Conservation (phyloP, 1,284 basidiomycete species). For the Xerocomus amazonicus region DNA sequence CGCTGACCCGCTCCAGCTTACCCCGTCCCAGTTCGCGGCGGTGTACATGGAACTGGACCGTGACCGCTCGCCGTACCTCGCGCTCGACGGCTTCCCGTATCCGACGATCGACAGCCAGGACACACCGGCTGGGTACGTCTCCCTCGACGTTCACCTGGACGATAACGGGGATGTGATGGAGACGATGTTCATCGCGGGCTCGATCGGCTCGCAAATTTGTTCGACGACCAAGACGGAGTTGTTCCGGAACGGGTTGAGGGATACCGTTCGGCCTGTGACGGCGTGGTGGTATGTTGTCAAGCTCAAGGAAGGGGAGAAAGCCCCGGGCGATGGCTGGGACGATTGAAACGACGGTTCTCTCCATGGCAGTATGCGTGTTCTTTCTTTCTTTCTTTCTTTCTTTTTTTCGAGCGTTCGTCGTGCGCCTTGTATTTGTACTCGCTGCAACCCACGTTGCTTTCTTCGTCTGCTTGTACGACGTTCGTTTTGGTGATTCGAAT, state of each 20-base stretch:
- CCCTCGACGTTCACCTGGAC: slow-evolving; percentile 38
- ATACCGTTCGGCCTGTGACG: slow-evolving; percentile 32
- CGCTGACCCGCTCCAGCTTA: slow-evolving; percentile 28
- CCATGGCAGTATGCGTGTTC: not conserved
- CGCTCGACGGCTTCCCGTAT: slow-evolving; percentile 37
- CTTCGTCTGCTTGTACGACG: too few species aligned
- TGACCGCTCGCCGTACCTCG: slow-evolving; percentile 25
- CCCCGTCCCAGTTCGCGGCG: slow-evolving; percentile 26
- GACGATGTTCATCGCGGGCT: slow-evolving; percentile 40
- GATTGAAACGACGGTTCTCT: not conserved
- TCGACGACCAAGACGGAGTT: slow-evolving; percentile 32
- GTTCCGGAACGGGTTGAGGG: slow-evolving; percentile 28
- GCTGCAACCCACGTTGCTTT: too few species aligned
- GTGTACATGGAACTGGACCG: slow-evolving; percentile 25
- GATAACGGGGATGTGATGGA: slow-evolving; percentile 35
- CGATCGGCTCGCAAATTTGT: slow-evolving; percentile 35
- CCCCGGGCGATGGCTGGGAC: not conserved
- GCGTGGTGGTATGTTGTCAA: slow-evolving; percentile 33
- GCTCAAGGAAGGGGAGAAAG: slow-evolving; percentile 1
- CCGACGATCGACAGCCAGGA: slow-evolving; percentile 30
- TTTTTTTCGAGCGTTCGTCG: not conserved
- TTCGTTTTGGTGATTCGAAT: too few species aligned
- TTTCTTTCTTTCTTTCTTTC: not conserved
- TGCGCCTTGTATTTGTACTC: too few species aligned
- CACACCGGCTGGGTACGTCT: slow-evolving; percentile 37